Evolutionary conservation across 73 alveolate genomes (phyloP).

Genomic region (Symbiodinium natans): DNA sequence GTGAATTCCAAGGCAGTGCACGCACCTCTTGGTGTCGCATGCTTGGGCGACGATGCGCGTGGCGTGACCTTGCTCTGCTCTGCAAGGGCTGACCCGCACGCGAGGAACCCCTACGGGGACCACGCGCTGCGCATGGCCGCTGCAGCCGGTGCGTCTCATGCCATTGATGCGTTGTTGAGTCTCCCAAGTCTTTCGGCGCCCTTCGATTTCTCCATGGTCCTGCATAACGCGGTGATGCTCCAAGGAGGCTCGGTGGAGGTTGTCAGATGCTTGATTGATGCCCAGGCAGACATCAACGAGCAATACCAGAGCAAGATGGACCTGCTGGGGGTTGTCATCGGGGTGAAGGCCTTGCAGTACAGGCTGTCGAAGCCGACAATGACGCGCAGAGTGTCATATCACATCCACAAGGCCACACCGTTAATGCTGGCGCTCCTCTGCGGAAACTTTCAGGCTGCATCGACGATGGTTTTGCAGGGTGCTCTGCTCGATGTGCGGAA

Average conservation of each 20-base stretch:
- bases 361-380: background rate
- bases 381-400: background rate
- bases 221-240: background rate
- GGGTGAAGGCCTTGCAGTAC: background rate
- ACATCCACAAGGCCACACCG: conserved; percentile 17
- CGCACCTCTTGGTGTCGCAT: conserved; percentile 9
- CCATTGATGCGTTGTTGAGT: background rate
- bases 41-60: background rate
- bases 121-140: background rate
- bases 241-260: conserved; percentile 22
- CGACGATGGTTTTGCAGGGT: background rate
- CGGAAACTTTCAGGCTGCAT: conserved; percentile 30
- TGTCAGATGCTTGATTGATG: background rate
- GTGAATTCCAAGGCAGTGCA: background rate
- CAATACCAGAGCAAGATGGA: background rate
- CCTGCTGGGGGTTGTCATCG: conserved; percentile 2
- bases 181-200: too few relatives aligned
- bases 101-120: background rate
- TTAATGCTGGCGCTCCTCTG: conserved; percentile 24
- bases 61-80: background rate
- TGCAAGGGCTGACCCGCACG: background rate
- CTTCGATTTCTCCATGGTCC: background rate
- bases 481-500: conserved; percentile 13
- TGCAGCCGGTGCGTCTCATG: background rate
- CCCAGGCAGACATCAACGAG: conserved; percentile 32